Percentiles rank a stretch among this genome's conserved stretches.
Evolutionary conservation across 75 land plant genomes (phyloP).

Genomic region (Adiantum capillusveneris): DNA sequence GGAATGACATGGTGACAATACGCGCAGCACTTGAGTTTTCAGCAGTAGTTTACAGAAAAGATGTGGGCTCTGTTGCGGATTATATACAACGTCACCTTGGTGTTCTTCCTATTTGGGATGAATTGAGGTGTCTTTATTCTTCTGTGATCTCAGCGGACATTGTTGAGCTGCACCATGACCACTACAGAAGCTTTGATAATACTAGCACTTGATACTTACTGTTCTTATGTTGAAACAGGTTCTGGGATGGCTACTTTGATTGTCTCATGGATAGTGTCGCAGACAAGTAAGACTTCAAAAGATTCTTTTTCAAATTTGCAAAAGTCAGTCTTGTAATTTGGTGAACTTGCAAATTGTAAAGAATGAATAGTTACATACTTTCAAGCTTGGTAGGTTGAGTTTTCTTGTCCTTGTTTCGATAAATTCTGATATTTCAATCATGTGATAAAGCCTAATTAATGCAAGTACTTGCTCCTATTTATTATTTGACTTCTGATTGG

Average conservation of each 20-base stretch:
- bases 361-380: too few species aligned
- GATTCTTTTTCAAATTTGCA: neutral
- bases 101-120: constrained; percentile 85
- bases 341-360: too few species aligned
- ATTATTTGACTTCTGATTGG: too few species aligned
- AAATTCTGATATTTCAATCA: neutral
- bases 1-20: constrained; percentile 79
- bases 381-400: too few species aligned
- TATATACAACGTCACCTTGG: constrained; percentile 87
- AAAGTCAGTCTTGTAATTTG: too few species aligned
- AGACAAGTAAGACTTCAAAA: constrained; percentile 51
- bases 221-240: constrained; percentile 41
- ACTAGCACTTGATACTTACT: too few species aligned
- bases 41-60: constrained; percentile 67
- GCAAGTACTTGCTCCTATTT: too few species aligned
- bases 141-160: neutral
- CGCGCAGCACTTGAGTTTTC: constrained; percentile 93
- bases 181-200: too few species aligned
- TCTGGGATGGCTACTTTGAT: constrained; percentile 97
- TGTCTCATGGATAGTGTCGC: constrained; percentile 58
- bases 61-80: constrained; percentile 65
- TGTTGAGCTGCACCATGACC: constrained; percentile 13
- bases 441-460: too few species aligned
- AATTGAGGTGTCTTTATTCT: constrained; percentile 35
- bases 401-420: neutral